These are phyloP conservation scores for Parasitella parasitica DNA, from an alignment of 371 early-diverging fungal genomes.

Conservation along the genomic window DNA sequence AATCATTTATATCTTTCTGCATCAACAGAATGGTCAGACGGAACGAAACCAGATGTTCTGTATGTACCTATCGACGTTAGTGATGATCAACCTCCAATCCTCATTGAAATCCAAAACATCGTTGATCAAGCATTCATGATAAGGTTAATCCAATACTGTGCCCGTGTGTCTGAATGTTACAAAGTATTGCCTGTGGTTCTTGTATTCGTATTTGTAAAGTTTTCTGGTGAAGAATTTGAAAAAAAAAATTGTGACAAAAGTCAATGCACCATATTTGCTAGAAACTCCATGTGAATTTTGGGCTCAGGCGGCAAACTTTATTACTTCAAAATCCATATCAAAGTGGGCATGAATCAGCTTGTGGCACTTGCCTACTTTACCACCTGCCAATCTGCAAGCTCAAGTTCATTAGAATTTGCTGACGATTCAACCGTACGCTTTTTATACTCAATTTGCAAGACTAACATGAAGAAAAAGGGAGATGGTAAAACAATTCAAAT, in stretches of 20 bases:
- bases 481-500: constrained; percentile 1
- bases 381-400: constrained; percentile 9
- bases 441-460: constrained; percentile 14
- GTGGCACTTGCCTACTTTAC: constrained; percentile 21
- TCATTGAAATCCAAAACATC: constrained; percentile 14
- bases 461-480: constrained; percentile 20
- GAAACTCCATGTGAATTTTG: constrained; percentile 14
- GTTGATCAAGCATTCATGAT: constrained; percentile 17
- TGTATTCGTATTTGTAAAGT: constrained; percentile 15
- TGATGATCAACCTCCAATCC: constrained; percentile 7
- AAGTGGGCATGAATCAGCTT: constrained; percentile 17
- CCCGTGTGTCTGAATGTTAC: constrained; percentile 11
- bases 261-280: constrained; percentile 15
- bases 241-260: constrained; percentile 18
- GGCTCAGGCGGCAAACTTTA: no score
- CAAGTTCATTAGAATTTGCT: constrained; percentile 12
- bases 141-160: constrained; percentile 14
- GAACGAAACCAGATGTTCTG: constrained; percentile 11
- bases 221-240: constrained; percentile 15
- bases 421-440: constrained; percentile 15
- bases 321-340: no score
- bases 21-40: constrained; percentile 19
- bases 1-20: constrained; percentile 9
- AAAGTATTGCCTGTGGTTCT: constrained; percentile 18
- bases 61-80: constrained; percentile 10